phyloP scores from a whole-genome alignment of 1,284 basidiomycete genomes.

The Neonothopanus nambi region DNA sequence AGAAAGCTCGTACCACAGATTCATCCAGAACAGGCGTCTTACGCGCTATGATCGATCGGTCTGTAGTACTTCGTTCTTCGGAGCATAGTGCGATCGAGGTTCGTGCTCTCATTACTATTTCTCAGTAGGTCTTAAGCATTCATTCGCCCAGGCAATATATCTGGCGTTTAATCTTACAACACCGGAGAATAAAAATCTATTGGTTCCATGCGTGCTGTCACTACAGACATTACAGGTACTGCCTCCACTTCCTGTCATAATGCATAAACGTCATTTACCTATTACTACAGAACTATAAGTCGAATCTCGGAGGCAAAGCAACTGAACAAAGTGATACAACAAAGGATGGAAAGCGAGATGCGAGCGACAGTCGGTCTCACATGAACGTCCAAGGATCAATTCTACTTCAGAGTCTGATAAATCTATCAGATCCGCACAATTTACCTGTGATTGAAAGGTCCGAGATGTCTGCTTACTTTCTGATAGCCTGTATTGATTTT shows the following conservation, averaged over 20 bases:
- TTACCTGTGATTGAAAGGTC: constrained; percentile 70
- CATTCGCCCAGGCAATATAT: constrained; percentile 58
- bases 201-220: constrained; percentile 68
- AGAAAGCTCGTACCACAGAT: constrained; percentile 53
- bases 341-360: constrained; percentile 23
- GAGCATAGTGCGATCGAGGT: constrained; percentile 9
- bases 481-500: constrained; percentile 7
- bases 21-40: constrained; percentile 49
- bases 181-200: constrained; percentile 41
- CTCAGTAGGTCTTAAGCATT: constrained; percentile 29
- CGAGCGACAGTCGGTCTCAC: constrained; percentile 34
- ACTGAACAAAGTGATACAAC: constrained; percentile 15
- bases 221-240: constrained; percentile 59
- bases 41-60: constrained; percentile 40
- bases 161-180: constrained; percentile 59
- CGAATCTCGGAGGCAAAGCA: constrained; percentile 11
- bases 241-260: constrained; percentile 6
- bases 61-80: constrained; percentile 1
- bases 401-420: constrained; percentile 79
- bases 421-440: constrained; percentile 65
- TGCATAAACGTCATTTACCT: background rate
- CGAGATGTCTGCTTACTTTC: background rate
- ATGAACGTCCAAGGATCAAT: constrained; percentile 86
- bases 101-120: background rate
- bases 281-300: constrained; percentile 36